Evolutionary conservation across 306 rosid species (phyloP), one percentile per base, ranked within the genome.

Genomic region (Fragaria vesca): DNA sequence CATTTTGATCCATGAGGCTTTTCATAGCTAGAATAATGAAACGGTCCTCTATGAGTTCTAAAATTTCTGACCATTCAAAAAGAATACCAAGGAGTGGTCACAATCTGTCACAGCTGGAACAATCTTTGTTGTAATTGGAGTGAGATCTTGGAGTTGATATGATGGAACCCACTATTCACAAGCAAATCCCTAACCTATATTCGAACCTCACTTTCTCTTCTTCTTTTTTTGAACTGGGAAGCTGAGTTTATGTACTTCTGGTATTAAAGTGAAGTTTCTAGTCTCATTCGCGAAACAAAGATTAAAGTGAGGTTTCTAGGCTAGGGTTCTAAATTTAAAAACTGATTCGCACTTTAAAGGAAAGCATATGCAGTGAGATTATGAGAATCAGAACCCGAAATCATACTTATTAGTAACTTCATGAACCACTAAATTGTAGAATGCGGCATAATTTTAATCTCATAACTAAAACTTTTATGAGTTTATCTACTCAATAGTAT

Each of bases 81-180:
- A 81, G 70, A 81, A 83, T 67, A 58, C 72, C 71, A 80, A 84
- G 73, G 94, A 86, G 76, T 72, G 72, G 94, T 90, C 92, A 81
- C 88, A 80, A 80, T 73, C 55, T 63, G 80, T 16, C 57, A 58
- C 57, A 66, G 71, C 71, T 26, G 50, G 62, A 77, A 71, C 79
- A 84, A 84, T 83, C 84, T 76, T 78, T 62, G 79, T n/a, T 61
- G 77, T 20, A 34, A 34, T 40, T 77, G 65, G 69, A 60, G 67
- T 60, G 67, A 83, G 66, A 75, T 78, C 80, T 79, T 76, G 3
- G 57, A 13, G 81, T 82, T 86, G 38, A 40, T 38, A 42, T 42
- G 51, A 68, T 42, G 72, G 90, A 81, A 74, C 87, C 90, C 88
- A 81, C 75, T 5, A 6, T 63, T n/a, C 68, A 83, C 78, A 18